Evolutionary conservation across 2,329 filamentous ascomycete species (phyloP).

Genomic region (Colletotrichum acutatum): DNA sequence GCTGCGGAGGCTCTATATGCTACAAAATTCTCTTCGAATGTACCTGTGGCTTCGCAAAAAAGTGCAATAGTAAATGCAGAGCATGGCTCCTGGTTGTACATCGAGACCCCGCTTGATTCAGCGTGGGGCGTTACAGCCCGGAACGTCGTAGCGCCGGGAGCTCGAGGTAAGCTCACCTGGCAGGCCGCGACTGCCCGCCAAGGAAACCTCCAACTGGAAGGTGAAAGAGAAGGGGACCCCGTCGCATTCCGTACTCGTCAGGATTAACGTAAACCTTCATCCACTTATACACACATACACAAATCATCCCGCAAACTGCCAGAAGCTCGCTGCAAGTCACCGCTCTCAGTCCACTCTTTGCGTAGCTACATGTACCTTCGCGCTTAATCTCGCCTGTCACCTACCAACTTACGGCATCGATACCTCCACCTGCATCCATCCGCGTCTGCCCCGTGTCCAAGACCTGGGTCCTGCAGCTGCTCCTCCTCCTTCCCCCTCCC

Average conservation of each 20-base stretch:
- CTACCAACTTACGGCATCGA: neutral
- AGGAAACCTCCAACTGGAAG: slow-evolving; percentile 3
- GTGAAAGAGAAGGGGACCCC: neutral
- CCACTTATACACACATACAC: slow-evolving; percentile 10
- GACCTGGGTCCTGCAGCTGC: slow-evolving; percentile 26
- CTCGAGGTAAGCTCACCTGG: slow-evolving; percentile 3
- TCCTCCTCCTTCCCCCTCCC: slow-evolving; percentile 23
- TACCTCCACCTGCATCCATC: slow-evolving; percentile 3
- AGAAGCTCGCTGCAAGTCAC: slow-evolving; percentile 9
- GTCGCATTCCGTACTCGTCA: neutral
- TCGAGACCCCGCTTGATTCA: slow-evolving; percentile 18
- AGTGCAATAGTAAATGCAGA: neutral
- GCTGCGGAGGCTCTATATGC: neutral
- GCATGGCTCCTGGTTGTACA: neutral
- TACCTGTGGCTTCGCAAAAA: neutral
- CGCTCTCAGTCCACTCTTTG: slow-evolving; percentile 22
- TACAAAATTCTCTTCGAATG: rapidly evolving
- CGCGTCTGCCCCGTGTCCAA: neutral
- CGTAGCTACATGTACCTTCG: neutral
- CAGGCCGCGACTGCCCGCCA: neutral
- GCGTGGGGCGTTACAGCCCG: slow-evolving; percentile 6
- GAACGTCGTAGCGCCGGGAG: slow-evolving; percentile 23
- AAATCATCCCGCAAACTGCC: neutral
- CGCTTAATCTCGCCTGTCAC: neutral
- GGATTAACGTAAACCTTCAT: neutral